phyloP scores from a whole-genome alignment of 768 basidiomycete genomes.

The Amyloporia xantha region DNA sequence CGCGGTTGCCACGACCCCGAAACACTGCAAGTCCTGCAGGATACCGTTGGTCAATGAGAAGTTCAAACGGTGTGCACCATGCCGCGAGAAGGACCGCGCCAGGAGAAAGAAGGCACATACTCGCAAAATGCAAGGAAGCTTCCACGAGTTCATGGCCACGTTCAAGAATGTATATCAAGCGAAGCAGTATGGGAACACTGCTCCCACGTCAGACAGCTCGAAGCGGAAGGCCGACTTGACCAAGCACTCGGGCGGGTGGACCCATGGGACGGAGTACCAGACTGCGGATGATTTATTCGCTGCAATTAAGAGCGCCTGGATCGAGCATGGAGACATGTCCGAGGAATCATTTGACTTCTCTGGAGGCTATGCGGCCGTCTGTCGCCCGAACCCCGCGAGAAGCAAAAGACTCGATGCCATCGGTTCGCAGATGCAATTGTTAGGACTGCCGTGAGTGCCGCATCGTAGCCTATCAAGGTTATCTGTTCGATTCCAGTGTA shows the following conservation, averaged over 20 bases:
- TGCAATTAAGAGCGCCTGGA: neutral
- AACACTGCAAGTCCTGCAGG: neutral
- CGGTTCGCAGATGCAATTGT: neutral
- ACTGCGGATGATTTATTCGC: neutral
- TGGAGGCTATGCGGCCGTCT: neutral
- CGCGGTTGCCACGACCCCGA: neutral
- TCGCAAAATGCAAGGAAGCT: neutral
- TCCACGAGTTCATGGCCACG: neutral
- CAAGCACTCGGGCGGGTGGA: neutral
- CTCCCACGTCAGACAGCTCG: neutral
- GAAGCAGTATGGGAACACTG: neutral
- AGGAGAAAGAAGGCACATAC: neutral
- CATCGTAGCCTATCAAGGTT: neutral
- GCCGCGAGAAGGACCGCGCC: neutral
- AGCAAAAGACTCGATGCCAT: neutral
- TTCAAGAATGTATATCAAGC: too few relatives aligned
- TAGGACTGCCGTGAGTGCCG: neutral
- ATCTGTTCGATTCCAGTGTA: neutral
- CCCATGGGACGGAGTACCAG: neutral
- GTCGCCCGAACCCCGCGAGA: neutral
- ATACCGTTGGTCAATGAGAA: neutral
- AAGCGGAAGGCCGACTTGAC: neutral
- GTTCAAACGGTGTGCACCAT: neutral
- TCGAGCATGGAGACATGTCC: neutral
- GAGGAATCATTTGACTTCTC: neutral